Percentiles rank a stretch among this genome's conserved stretches.
Conservation (phyloP, 441 rosid genomes). For the Sinapis alba region DNA sequence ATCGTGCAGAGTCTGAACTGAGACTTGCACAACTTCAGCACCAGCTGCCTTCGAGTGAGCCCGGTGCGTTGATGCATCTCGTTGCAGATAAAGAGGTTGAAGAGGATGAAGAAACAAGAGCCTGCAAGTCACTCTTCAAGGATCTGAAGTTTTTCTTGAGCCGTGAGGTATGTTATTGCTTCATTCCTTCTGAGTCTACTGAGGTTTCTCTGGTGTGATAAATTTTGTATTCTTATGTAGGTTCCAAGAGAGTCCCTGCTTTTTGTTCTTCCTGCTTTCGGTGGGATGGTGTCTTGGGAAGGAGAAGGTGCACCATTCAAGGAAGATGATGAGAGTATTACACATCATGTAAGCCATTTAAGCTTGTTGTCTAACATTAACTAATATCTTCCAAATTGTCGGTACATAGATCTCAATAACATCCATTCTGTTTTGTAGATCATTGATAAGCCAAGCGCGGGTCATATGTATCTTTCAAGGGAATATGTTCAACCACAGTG, state of each 20-base stretch:
- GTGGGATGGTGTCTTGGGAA: slow-evolving; percentile 94
- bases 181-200: slow-evolving; percentile 10
- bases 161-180: slow-evolving; percentile 71
- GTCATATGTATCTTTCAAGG: slow-evolving; percentile 79
- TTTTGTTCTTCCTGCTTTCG: slow-evolving; percentile 90
- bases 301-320: slow-evolving; percentile 89
- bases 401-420: background rate
- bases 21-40: slow-evolving; percentile 93
- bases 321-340: slow-evolving; percentile 80
- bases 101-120: slow-evolving; percentile 77
- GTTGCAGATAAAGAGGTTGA: slow-evolving; percentile 69
- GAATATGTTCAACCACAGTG: slow-evolving; percentile 95
- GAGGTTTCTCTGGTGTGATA: background rate
- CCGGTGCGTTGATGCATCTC: slow-evolving; percentile 89
- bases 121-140: slow-evolving; percentile 69
- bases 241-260: slow-evolving; percentile 91
- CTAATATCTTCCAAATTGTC: background rate
- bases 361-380: slow-evolving; percentile 8
- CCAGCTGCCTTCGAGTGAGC: slow-evolving; percentile 89
- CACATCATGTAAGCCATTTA: slow-evolving; percentile 74
- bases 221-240: slow-evolving; percentile 40
- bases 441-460: slow-evolving; percentile 86
- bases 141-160: slow-evolving; percentile 76
- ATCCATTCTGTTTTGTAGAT: slow-evolving; percentile 51
- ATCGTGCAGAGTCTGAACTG: slow-evolving; percentile 67